Evolutionary conservation across 306 rosid genomes (phyloP), one percentile per base, ranked within the genome.

Genomic region (Pachyrhizus erosus): DNA sequence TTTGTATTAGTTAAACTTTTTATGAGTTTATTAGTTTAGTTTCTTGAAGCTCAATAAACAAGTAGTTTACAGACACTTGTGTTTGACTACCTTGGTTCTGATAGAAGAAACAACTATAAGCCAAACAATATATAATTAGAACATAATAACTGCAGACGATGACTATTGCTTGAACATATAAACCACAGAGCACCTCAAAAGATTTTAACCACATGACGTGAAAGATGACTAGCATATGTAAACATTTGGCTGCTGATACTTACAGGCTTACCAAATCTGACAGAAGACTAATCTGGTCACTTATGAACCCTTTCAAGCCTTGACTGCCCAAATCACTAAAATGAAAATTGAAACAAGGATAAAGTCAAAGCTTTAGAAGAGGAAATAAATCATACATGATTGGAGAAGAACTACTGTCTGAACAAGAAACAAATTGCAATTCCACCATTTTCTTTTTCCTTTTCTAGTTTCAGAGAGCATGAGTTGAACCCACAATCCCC

Each of bases 241-340:
- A 84, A 40, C 46, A 66, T 87, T 67, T 58, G 71, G 82, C 83
- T 57, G 83, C 39, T 80, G 94, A 88, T 93, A 91, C 99, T 93
- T 91, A 96, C 99, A 96, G 88, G 94, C 94, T 96, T 86, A 90
- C 93, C 94, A 96, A 89, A 90, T 96, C 91, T 57, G 94, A 60
- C 97, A 96, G 88, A 70, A 87, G 92, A 88, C 88, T 84, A 84
- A 93, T 96, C 84, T 89, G 91, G 75, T 90, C 96, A 78, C 91
- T 91, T 78, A 93, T 91, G 84, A 55, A 80, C 78, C 98, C 99
- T 89, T 93, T 93, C 89, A 96, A 91, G 70, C 98, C 99, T 89
- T 93, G 99, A 82, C 93, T 92, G 68, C 96, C 98, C 69, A 96
- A 94, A 81, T 96, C 96, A 72, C 99, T 96, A 94, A 79, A 85